Evolutionary conservation across 441 rosid genomes (phyloP), one percentile per base, ranked within the genome.

Genomic region (Erysimum cheiri): DNA sequence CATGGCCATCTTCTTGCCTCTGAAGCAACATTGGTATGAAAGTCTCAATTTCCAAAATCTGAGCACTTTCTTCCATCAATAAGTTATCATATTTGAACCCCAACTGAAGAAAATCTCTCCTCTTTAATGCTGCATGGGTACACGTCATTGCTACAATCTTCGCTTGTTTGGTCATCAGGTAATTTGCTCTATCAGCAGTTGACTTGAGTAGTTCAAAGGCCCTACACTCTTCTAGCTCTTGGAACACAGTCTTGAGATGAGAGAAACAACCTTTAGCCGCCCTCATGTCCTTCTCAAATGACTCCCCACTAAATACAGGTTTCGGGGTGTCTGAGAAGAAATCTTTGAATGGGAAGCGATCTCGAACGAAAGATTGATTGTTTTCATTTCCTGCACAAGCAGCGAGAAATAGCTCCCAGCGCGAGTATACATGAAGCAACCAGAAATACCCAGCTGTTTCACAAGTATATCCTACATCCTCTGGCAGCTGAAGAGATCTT

Each of bases 81-180:
- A 96, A 82, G 87, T 96, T 96, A 73, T 96, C 99, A 75, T 96
- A 96, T 80, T 96, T 92, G 85, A 96, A 96, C 57, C 99, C 99
- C 72, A 96, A 78, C 75, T 90, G 92, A 72, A 95, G 99, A 81
- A 96, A 96, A 78, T 96, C 98, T 79, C 91, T 93, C 83, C 99
- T 88, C 80, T 96, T 96, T 57, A 96, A 78, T 17, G 99, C 99
- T 4, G 99, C 99, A 81, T 95, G 99, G 43, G 99, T 95, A 82
- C 99, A 95, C 8, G 99, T 92, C 99, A 95, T 95, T 67, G 99
- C 99, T 59, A 95, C 99, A 74, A 95, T 88, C 85, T 95, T 95
- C 41, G 99, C 98, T 78, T 95, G 99, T 84, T 95, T 92, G 56
- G 97, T 92, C 99, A 95, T 95, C 73, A 92, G 80, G 71, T 95